A percentile compares a stretch with the other conserved stretches of the same genome.
Conservation (phyloP, 106 monocot species). For the Dendrobium nobile region DNA sequence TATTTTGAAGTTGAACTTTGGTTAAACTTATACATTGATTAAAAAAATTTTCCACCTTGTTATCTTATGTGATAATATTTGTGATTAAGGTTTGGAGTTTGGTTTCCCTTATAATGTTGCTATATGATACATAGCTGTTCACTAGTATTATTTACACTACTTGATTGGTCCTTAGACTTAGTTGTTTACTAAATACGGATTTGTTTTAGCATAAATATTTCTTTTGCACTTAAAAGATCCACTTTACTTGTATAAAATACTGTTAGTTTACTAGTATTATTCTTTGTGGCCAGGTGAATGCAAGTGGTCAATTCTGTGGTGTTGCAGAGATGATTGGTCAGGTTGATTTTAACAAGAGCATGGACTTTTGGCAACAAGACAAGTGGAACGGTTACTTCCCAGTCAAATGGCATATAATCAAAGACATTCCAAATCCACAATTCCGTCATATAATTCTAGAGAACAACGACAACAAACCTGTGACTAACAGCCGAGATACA, state of each 20-base stretch:
- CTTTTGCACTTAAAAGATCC: neutral
- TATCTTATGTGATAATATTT: neutral
- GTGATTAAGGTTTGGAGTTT: neutral
- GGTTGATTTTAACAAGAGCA: conserved; percentile 73
- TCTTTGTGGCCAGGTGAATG: conserved; percentile 55
- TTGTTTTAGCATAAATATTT: neutral
- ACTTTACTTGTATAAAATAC: neutral
- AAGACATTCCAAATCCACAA: conserved; percentile 54
- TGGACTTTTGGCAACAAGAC: conserved; percentile 78
- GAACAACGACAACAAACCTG: conserved; percentile 46
- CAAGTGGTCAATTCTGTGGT: conserved; percentile 78
- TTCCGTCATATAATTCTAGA: conserved; percentile 62
- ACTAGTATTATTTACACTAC: too few relatives aligned
- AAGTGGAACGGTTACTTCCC: conserved; percentile 94
- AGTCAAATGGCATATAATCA: conserved; percentile 89
- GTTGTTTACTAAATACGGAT: neutral
- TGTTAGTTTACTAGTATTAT: neutral
- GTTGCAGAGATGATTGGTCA: conserved; percentile 73
- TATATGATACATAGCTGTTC: too few relatives aligned
- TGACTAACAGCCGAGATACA: conserved; percentile 44
- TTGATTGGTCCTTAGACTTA: too few relatives aligned
- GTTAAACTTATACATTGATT: neutral
- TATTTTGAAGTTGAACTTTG: neutral
- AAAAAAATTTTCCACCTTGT: neutral
- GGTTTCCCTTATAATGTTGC: neutral